Base-by-base conservation (phyloP, 2,329 filamentous ascomycete species). In the Trichoderma lentiforme region DNA sequence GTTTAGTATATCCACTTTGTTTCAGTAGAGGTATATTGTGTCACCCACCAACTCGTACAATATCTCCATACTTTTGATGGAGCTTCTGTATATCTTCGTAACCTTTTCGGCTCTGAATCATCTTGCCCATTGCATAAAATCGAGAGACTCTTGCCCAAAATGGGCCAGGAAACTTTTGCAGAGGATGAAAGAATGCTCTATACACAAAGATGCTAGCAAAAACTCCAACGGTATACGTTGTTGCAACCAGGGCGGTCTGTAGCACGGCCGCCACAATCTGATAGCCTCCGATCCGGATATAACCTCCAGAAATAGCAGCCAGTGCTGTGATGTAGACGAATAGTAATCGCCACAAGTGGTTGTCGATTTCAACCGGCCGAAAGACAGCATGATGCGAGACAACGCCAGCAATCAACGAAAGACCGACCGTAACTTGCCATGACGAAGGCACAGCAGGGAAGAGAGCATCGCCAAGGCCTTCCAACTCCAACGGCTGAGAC, bases 1-100 rank as follows among this genome's bases (percentile, higher is more conserved):
- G 26, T 3, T n/a, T 21, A 51, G 56, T 58, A 28, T 12, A 14
- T 8, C 4, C n/a, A 21, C 15, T 58, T 24, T 56, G 51, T 1
- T 5, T 12, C 0, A 18, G 6, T 26, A n/a, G 6, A 30, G 26
- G 18, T n/a, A 21, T 26, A 8, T n/a, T 6, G 51, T 11, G n/a
- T 6, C 1, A 51, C 76, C n/a, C 72, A 76, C 78, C 78, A 5
- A 78, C 68, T 24, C 77, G 74, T 15, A 80, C 78, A 68, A 81
- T 76, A 56, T 79, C 78, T 0, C 79, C 79, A 26, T 81, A 79
- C 9, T 74, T 67, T 3, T 70, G 63, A 60, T 81, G 78, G 2
- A 80, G 74, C 14, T 76, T 43, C 58, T 77, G 75, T 26, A 79
- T 61, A 39, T 81, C 77, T 6, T 74, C 56, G 56, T 73, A 78